Evolutionary conservation across 2,329 filamentous ascomycete genomes (phyloP), one percentile per base, ranked within the genome.

Genomic region (Epichloe sylvatica): DNA sequence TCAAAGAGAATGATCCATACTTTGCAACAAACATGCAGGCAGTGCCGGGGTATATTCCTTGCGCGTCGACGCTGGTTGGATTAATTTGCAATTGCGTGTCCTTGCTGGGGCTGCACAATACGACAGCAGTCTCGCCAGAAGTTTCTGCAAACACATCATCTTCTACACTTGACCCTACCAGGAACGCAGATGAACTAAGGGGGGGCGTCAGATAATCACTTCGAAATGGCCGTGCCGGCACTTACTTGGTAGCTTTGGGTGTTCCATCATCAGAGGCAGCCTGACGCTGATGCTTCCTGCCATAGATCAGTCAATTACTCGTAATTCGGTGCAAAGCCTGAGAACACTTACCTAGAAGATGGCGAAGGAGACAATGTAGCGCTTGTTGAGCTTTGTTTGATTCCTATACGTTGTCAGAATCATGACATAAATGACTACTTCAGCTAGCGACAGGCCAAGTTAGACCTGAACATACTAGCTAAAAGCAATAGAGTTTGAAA

Each of bases 11-110:
- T 39, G 45, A 12, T 12, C 69, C 76, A 68, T 70, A 83, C 80
- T 83, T 83, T 34, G 80, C 80, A 37, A 81, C 78, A 56, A 83
- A 83, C 36, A 83, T 70, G 57, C 80, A 83, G 38, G 75, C 74
- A 7, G 70, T 71, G 0, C 77, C 69, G 0, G 72, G 49, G 48
- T 76, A 77, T 36, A 72, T 63, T 0, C 64, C 64, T 57, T 80
- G 77, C 3, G 75, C 72, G 56, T 78, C 74, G 3, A 71, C 60
- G 33, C 48, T 54, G 30, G 47, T 40, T 21, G 50, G 40, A 4
- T 45, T 23, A n/a, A 50, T 39, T 8, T 53, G 45, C 17, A 51
- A 8, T 21, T 51, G 36, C 13, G 33, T 23, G 25, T 44, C 37
- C 23, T 36, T 47, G n/a, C 39, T 13, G 8, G 46, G 34, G 17